Conservation (phyloP, 2,329 filamentous ascomycete species). For the Ophiostoma quercus region DNA sequence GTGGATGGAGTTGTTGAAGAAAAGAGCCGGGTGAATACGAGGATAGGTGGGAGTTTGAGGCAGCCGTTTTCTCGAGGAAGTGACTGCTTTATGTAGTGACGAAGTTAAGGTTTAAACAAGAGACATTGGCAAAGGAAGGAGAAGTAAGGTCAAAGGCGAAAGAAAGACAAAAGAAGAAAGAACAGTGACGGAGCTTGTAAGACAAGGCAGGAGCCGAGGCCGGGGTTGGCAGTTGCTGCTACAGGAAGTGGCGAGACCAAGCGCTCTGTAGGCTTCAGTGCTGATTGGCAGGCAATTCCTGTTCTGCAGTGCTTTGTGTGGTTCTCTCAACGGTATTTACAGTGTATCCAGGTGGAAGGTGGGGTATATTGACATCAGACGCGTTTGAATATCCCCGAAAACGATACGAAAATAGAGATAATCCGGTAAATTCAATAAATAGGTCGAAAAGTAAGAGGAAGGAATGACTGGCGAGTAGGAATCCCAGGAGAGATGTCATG, state of each 20-base stretch:
- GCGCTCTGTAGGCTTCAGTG: neutral
- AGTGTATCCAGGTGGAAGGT: neutral
- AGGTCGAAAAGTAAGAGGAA: neutral
- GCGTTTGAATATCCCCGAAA: neutral
- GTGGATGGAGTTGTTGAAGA: neutral
- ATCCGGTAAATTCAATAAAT: neutral
- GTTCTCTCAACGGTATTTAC: neutral
- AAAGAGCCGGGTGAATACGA: neutral
- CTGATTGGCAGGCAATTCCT: neutral
- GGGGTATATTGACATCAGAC: neutral
- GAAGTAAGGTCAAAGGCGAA: neutral
- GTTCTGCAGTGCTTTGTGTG: too few relatives aligned
- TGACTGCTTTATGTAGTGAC: neutral
- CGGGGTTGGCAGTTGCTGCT: neutral
- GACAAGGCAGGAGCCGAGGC: conserved; percentile 3
- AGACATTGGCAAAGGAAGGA: neutral
- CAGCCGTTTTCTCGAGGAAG: neutral
- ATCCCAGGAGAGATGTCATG: neutral
- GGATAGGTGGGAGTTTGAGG: neutral
- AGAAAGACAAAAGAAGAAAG: neutral
- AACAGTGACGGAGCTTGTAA: neutral
- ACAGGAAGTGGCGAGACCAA: neutral
- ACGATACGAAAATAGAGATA: neutral
- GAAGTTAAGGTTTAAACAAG: neutral
- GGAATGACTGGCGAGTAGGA: neutral